Evolutionary conservation across 2,329 filamentous ascomycete species (phyloP).

Genomic region (Talaromyces sp.): DNA sequence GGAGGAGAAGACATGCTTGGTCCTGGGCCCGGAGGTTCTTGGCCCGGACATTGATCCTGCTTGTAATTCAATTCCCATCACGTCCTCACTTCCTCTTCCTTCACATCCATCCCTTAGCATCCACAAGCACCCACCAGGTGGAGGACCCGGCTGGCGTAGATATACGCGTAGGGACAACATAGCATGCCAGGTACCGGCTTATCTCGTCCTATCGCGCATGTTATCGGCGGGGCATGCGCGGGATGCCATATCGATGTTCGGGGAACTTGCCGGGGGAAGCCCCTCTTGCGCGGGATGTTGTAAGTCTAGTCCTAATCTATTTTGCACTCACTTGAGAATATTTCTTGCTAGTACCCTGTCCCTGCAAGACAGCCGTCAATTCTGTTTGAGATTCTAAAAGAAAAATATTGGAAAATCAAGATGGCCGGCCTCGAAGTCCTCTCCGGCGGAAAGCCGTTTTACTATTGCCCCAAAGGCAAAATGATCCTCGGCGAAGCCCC

Average conservation of each 20-base stretch:
- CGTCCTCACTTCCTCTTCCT: not conserved
- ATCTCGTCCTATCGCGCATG: not conserved
- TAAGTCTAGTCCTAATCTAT: too few relatives aligned
- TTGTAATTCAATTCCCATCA: not conserved
- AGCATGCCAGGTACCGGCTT: not conserved
- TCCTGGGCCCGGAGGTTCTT: slow-evolving; percentile 6
- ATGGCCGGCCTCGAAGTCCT: slow-evolving; percentile 12
- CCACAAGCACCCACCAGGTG: not conserved
- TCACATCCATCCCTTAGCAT: too few relatives aligned
- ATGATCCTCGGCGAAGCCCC: slow-evolving; percentile 28
- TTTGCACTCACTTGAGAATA: too few relatives aligned
- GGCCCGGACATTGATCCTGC: slow-evolving; percentile 8
- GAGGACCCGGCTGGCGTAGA: not conserved
- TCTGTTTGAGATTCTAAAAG: too few relatives aligned
- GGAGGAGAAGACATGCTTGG: slow-evolving; percentile 12
- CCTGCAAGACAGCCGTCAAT: too few relatives aligned
- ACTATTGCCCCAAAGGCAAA: slow-evolving; percentile 15
- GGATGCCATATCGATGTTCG: not conserved
- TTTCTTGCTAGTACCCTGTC: not conserved
- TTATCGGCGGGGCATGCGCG: not conserved
- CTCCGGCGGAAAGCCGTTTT: slow-evolving; percentile 14
- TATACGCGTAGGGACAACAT: not conserved
- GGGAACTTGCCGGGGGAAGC: not conserved
- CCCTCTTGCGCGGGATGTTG: not conserved
- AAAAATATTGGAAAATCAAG: not conserved